A percentile compares a stretch with the other conserved stretches of the same genome.
phyloP scores from a whole-genome alignment of 805 yeast genomes.

The Starmerella vaccinii region DNA sequence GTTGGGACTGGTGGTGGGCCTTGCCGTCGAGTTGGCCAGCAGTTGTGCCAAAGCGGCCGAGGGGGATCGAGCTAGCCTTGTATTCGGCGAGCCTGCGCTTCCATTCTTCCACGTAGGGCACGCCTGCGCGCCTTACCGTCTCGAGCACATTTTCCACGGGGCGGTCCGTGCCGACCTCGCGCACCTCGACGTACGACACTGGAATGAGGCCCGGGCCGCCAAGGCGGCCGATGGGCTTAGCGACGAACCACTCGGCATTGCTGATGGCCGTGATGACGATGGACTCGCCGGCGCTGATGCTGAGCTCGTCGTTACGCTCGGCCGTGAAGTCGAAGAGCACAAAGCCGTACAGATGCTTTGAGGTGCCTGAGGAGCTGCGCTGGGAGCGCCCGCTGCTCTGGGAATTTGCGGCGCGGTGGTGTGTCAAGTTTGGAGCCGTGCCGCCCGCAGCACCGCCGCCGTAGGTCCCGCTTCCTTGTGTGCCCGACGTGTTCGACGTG shows the following conservation, averaged over 20 bases:
- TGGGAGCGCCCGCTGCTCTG: slow-evolving; percentile 3
- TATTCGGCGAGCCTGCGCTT: slow-evolving; percentile 80
- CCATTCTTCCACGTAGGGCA: slow-evolving; percentile 96
- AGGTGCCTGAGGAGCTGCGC: slow-evolving; percentile 29
- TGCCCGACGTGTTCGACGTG: not conserved
- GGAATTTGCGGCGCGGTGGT: slow-evolving; percentile 6
- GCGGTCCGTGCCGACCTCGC: slow-evolving; percentile 60
- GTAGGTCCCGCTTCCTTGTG: not conserved
- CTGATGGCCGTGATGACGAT: slow-evolving; percentile 93
- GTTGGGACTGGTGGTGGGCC: not conserved
- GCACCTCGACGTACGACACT: slow-evolving; percentile 73
- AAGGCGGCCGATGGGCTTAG: slow-evolving; percentile 84
- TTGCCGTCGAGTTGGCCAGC: slow-evolving; percentile 4
- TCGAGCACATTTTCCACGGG: slow-evolving; percentile 47
- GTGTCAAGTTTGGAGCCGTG: not conserved
- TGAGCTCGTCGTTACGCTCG: slow-evolving; percentile 71
- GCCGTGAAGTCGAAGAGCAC: slow-evolving; percentile 82
- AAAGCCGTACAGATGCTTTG: slow-evolving; percentile 54
- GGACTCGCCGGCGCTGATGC: slow-evolving; percentile 75
- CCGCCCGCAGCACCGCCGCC: slow-evolving; percentile 7
- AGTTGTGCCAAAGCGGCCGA: slow-evolving; percentile 38
- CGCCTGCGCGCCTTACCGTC: slow-evolving; percentile 53
- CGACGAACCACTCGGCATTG: slow-evolving; percentile 94
- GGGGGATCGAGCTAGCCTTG: slow-evolving; percentile 76
- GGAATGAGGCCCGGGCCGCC: slow-evolving; percentile 98